Conservation (phyloP, 2,329 filamentous ascomycete genomes). For the Stenocarpella maydis region DNA sequence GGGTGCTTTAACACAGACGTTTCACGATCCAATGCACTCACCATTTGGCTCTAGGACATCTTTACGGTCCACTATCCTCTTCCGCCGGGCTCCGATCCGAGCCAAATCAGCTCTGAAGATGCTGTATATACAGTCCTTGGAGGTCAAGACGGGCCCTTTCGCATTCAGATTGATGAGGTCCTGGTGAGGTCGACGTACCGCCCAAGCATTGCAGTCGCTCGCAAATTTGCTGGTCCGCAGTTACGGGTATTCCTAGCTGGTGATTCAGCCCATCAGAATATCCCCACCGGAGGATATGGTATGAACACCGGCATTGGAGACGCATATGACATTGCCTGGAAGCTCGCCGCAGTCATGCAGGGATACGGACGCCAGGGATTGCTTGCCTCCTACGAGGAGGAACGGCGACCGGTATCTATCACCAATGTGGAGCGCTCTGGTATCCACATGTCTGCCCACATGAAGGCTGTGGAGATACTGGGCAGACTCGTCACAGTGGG, state of each 20-base stretch:
- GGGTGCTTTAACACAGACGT: not conserved
- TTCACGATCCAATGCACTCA: not conserved
- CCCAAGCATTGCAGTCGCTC: constrained; percentile 36
- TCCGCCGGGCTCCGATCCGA: not conserved
- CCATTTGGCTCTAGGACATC: not conserved
- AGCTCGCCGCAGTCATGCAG: constrained; percentile 36
- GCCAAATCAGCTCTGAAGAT: constrained; percentile 20
- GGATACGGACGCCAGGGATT: constrained; percentile 32
- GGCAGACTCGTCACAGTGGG: too few relatives aligned
- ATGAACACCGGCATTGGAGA: constrained; percentile 43
- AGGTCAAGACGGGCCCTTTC: constrained; percentile 27
- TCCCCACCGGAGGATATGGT: constrained; percentile 41
- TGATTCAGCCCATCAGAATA: constrained; percentile 41
- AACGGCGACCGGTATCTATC: constrained; percentile 33
- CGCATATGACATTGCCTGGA: constrained; percentile 41
- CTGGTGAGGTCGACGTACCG: constrained; percentile 38
- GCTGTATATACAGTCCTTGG: constrained; percentile 28
- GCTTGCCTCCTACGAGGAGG: constrained; percentile 35
- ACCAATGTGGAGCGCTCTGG: constrained; percentile 13
- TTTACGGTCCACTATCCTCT: not conserved
- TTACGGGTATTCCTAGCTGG: constrained; percentile 35
- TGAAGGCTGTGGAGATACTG: constrained; percentile 33
- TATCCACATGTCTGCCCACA: constrained; percentile 29
- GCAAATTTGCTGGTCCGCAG: not conserved
- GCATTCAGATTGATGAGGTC: constrained; percentile 39